Evolutionary conservation across 1,284 basidiomycete genomes (phyloP).

Genomic region (Omphalotus olearius): DNA sequence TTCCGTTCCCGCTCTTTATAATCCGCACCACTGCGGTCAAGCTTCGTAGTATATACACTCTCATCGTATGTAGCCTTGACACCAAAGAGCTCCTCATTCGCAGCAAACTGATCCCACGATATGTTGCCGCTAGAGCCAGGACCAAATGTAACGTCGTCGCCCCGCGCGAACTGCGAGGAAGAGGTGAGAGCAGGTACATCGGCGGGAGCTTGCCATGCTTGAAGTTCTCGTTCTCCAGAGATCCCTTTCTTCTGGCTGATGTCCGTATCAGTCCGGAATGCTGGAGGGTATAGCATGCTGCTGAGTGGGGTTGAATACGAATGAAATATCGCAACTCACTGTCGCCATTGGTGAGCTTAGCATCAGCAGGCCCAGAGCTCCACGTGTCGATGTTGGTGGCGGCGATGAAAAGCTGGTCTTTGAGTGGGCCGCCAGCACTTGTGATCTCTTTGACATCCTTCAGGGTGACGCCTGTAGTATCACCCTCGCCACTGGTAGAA

Average conservation of each 20-base stretch:
- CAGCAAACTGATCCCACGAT: slow-evolving; percentile 95
- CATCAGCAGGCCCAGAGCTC: slow-evolving; percentile 70
- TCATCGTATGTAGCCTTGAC: slow-evolving; percentile 92
- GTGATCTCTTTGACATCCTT: slow-evolving; percentile 71
- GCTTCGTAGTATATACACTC: slow-evolving; percentile 91
- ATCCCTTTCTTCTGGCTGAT: slow-evolving; percentile 60
- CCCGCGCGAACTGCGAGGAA: slow-evolving; percentile 22
- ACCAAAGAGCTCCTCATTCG: slow-evolving; percentile 92
- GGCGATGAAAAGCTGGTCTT: slow-evolving; percentile 64
- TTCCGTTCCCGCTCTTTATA: slow-evolving; percentile 87
- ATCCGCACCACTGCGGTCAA: slow-evolving; percentile 82
- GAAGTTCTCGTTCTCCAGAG: slow-evolving; percentile 76
- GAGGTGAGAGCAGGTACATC: slow-evolving; percentile 23
- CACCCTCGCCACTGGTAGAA: slow-evolving; percentile 60
- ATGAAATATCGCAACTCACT: slow-evolving; percentile 37
- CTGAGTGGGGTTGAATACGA: slow-evolving; percentile 3
- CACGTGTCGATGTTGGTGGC: slow-evolving; percentile 68
- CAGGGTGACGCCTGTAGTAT: slow-evolving; percentile 66
- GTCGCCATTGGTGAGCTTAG: slow-evolving; percentile 62
- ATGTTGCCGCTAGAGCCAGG: slow-evolving; percentile 38
- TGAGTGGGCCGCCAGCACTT: slow-evolving; percentile 58
- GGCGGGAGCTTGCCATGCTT: slow-evolving; percentile 66
- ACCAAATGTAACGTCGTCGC: slow-evolving; percentile 71
- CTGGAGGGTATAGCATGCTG: slow-evolving; percentile 31
- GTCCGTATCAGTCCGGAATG: slow-evolving; percentile 87